A percentile compares a stretch with the other conserved stretches of the same genome.
These are phyloP conservation scores for Chrysophaeum taylorii DNA, from an alignment of 352 stramenopile genomes.

Conservation along the genomic window DNA sequence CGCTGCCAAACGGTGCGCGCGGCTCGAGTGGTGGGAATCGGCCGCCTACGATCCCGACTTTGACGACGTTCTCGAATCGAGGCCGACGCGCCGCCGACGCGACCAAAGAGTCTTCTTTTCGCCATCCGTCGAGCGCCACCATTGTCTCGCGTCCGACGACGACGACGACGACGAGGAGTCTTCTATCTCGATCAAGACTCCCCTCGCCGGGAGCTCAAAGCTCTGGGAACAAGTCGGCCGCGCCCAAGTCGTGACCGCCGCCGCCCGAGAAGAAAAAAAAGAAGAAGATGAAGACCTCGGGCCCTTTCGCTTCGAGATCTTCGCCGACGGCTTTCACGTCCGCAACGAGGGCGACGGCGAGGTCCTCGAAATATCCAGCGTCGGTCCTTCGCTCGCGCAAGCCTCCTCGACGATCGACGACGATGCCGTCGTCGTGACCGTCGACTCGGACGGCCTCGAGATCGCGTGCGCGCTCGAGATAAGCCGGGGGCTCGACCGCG, in stretches of 20 bases:
- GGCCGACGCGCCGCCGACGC: too few species aligned
- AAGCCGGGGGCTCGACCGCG: too few species aligned
- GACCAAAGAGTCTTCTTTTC: too few species aligned
- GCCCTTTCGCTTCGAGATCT: constrained; percentile 37
- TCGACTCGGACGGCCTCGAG: constrained; percentile 5
- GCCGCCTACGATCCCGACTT: neutral
- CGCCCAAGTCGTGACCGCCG: neutral
- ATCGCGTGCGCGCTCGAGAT: constrained; percentile 13
- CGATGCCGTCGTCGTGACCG: neutral
- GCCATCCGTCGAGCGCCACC: neutral
- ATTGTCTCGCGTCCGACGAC: neutral
- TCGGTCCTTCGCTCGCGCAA: constrained; percentile 20
- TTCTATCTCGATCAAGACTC: neutral
- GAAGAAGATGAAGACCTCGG: constrained; percentile 17
- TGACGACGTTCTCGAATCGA: neutral
- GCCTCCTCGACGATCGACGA: neutral
- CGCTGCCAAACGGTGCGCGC: too few species aligned
- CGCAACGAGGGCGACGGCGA: neutral
- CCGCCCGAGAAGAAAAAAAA: neutral
- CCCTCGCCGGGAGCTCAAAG: neutral
- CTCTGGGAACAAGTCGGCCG: neutral
- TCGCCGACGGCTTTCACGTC: constrained; percentile 31
- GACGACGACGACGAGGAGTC: neutral
- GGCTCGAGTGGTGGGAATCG: neutral
- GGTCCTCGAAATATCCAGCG: constrained; percentile 22